phyloP scores from a whole-genome alignment of 352 stramenopile species.

The Albugo laibachii region DNA sequence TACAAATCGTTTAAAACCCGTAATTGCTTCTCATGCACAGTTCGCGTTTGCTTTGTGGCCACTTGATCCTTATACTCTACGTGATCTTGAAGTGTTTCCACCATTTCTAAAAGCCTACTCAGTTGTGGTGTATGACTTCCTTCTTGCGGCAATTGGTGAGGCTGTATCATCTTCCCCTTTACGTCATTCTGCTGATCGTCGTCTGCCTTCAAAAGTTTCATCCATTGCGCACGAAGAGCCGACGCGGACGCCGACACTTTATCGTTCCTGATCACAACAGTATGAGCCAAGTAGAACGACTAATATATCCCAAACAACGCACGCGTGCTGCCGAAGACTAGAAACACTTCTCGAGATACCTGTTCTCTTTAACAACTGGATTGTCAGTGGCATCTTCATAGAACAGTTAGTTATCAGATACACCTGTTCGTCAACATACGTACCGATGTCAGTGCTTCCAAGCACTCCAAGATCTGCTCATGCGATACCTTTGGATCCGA shows the following conservation, averaged over 20 bases:
- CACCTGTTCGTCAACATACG: background rate
- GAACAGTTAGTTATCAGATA: background rate
- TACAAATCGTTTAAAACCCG: slow-evolving; percentile 31
- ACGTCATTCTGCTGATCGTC: slow-evolving; percentile 7
- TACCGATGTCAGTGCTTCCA: slow-evolving; percentile 33
- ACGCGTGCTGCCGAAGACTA: slow-evolving; percentile 52
- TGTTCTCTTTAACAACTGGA: slow-evolving; percentile 44
- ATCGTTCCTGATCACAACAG: slow-evolving; percentile 8
- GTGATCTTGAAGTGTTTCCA: slow-evolving; percentile 18
- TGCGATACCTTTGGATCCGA: slow-evolving; percentile 24
- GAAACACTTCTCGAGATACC: slow-evolving; percentile 39
- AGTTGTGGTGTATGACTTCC: slow-evolving; percentile 6
- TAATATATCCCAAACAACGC: slow-evolving; percentile 5
- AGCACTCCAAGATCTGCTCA: slow-evolving; percentile 37
- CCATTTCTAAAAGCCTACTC: slow-evolving; percentile 16
- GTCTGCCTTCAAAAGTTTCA: slow-evolving; percentile 32
- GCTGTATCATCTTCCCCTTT: slow-evolving; percentile 1
- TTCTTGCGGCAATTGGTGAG: background rate
- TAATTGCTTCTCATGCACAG: slow-evolving; percentile 16
- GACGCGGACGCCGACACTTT: slow-evolving; percentile 50
- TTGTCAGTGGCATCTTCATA: slow-evolving; percentile 32
- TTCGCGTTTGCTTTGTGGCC: slow-evolving; percentile 15
- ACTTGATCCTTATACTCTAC: slow-evolving; percentile 25
- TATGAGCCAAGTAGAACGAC: background rate
- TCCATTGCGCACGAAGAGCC: slow-evolving; percentile 49